Evolutionary conservation across 345 rosid species (phyloP), one percentile per base, ranked within the genome.

Genomic region (Acer campestre): DNA sequence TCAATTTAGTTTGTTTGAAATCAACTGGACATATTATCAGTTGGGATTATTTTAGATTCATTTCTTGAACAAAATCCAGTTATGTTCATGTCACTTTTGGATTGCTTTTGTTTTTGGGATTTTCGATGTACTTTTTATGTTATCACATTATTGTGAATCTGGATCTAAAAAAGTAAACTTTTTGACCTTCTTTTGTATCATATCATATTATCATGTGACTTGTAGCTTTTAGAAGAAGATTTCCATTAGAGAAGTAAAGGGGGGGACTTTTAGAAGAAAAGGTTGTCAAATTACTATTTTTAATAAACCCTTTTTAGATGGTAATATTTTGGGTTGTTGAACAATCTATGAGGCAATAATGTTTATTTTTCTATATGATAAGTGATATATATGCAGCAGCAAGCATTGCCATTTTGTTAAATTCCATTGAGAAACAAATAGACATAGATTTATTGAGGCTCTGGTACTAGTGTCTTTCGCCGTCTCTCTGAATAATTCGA

Each of bases 141-240:
- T 51, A 66, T 75, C 53, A 53, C n/a, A 44, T 58, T 51, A 31
- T 7, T 20, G 20, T 75, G 80, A 53, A 69, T 75, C 61, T 75
- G 79, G 72, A 75, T 78, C 80, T 81, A 4, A 40, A 68, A 75
- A 75, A 44, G 69, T 59, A 29, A 29, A 10, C 79, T 35, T 71
- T 79, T 59, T 77, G 18, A 27, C 49, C 48, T 74, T 16, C 46
- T 29, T 35, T 77, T 66, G 14, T 74, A 55, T 72, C 40, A 17
- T 22, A 63, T 74, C 64, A 38, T 74, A 46, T 51, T 22, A 63
- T 77, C 72, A 38, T 74, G 56, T 51, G 75, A 74, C 51, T 73
- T 29, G 10, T 56, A 35, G 38, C 75, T 53, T 78, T 66, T 10
- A 27, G 6, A 65, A 23, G 1, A 56, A 65, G 16, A 61, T 74